Base-by-base conservation (phyloP, 1,139 yeast species). In the Kodamaea alishanica region DNA sequence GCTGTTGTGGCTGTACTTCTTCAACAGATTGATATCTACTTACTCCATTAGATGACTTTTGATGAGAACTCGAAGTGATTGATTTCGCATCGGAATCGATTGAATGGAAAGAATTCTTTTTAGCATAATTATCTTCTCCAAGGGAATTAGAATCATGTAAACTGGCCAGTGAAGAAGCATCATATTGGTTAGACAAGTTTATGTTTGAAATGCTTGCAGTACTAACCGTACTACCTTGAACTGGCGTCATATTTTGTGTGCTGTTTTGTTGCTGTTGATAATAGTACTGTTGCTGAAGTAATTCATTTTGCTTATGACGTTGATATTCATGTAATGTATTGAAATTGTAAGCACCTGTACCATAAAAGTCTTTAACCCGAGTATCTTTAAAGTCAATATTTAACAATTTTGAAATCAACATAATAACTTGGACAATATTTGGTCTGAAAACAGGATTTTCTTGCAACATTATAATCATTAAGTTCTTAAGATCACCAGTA, bases 361-460 rank as follows among this genome's bases (percentile, higher is more conserved):
- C 57, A 43, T 69, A 70, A 39, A 69, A 61, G 49, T 72, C 77
- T 10, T 65, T 66, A 24, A 71, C 39, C 1, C 50, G 54, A 23
- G 60, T 42, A 3, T 54, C 49, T 4, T 47, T 47, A 36, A 65
- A 65, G 23, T 67, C 67, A 7, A 56, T 40, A 9, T 57, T 55
- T 48, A 61, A 45, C 57, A 71, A 55, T 38, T 60, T 61, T 23
- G 67, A 50, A 12, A 71, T 52, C 34, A 72, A 54, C 56, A 63
- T 65, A 15, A 70, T 49, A 0, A 71, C 70, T 46, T 90, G 97
- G 45, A 81, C 87, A 25, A 89, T 82, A 56, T 88, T 92, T 6
- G 97, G 98, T 50, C 98, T 73, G 48, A 77, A 73, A 11, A 77
- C 58, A 4, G 97, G 96, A 49, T 83, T 85, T 45, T 84, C 92